Percentiles rank a stretch among this genome's conserved stretches.
Evolutionary conservation across 1,139 yeast genomes (phyloP).

Genomic region (Pichia kudriavzevii): DNA sequence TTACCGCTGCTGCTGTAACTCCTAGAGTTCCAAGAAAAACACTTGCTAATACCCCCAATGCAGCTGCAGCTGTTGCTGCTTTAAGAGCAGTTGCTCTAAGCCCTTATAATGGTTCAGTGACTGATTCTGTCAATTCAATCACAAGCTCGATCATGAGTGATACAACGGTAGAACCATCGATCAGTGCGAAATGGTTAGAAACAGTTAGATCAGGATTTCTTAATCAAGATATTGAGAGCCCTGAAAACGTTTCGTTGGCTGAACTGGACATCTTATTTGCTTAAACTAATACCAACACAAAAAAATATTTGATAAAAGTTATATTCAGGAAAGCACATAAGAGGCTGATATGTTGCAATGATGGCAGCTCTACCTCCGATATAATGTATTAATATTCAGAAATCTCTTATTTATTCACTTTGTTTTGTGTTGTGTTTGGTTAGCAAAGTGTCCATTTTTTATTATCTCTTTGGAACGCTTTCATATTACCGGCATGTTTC

Average conservation of each 20-base stretch:
- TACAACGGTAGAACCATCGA: slow-evolving; percentile 29
- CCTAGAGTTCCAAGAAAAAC: slow-evolving; percentile 63
- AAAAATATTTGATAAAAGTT: too few relatives aligned
- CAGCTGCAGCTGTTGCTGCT: slow-evolving; percentile 69
- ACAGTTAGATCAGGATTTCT: slow-evolving; percentile 68
- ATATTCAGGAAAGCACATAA: too few relatives aligned
- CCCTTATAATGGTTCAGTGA: slow-evolving; percentile 34
- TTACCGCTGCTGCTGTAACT: slow-evolving; percentile 80
- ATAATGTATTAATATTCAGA: too few relatives aligned
- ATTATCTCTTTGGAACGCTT: too few relatives aligned
- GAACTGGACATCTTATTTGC: slow-evolving; percentile 63
- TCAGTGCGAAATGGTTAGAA: slow-evolving; percentile 57
- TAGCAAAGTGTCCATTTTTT: too few relatives aligned
- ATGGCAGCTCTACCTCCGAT: too few relatives aligned
- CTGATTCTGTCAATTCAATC: slow-evolving; percentile 25
- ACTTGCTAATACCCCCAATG: slow-evolving; percentile 48
- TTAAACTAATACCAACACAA: too few relatives aligned
- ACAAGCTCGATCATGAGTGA: slow-evolving; percentile 29
- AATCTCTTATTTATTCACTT: too few relatives aligned
- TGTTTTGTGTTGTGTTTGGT: too few relatives aligned
- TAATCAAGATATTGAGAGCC: slow-evolving; percentile 67
- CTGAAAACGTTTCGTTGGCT: slow-evolving; percentile 67
- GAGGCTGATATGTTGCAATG: too few relatives aligned
- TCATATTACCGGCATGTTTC: too few relatives aligned
- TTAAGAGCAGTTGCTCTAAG: slow-evolving; percentile 64